Percentiles rank a stretch among this genome's conserved stretches.
Evolutionary conservation across 2,329 filamentous ascomycete genomes (phyloP).

Genomic region (Albophoma yamanashiensis): DNA sequence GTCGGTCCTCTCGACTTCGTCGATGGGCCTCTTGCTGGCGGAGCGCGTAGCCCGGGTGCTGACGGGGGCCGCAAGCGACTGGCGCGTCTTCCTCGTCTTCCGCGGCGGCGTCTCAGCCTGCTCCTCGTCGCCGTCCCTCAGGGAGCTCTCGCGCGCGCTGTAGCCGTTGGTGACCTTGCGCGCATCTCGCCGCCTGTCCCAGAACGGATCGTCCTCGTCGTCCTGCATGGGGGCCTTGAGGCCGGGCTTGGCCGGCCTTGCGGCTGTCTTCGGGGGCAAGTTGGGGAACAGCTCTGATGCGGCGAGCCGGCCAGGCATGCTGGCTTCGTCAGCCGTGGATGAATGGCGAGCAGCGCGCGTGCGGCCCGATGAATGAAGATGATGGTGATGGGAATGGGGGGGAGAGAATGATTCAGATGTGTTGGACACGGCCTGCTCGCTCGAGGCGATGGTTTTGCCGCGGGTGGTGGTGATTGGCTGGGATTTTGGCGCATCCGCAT

Average conservation of each 20-base stretch:
- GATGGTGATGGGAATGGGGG: conserved; percentile 8
- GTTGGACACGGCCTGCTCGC: conserved; percentile 24
- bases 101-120: conserved; percentile 19
- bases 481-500: conserved; percentile 23
- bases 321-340: conserved; percentile 19
- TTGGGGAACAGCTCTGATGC: conserved; percentile 21
- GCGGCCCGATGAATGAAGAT: conserved; percentile 5
- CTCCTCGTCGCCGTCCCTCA: conserved; percentile 19
- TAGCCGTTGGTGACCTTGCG: conserved; percentile 27
- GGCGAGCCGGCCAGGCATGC: conserved; percentile 29
- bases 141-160: conserved; percentile 24
- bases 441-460: conserved; percentile 22
- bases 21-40: conserved; percentile 40
- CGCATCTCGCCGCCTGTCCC: conserved; percentile 25
- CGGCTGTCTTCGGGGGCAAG: conserved; percentile 12
- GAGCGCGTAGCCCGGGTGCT: conserved; percentile 36
- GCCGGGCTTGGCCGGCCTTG: conserved; percentile 14
- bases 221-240: conserved; percentile 15
- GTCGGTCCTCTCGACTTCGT: conserved; percentile 41
- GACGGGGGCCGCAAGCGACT: conserved; percentile 20
- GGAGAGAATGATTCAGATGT: conserved; percentile 25
- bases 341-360: conserved; percentile 12
- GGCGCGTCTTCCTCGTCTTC: conserved; percentile 23
- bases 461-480: conserved; percentile 24
- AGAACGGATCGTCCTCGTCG: conserved; percentile 19